A percentile compares a stretch with the other conserved stretches of the same genome.
Evolutionary conservation across 805 yeast genomes (phyloP).

Genomic region (Zygosaccharomyces kombuchaensis): DNA sequence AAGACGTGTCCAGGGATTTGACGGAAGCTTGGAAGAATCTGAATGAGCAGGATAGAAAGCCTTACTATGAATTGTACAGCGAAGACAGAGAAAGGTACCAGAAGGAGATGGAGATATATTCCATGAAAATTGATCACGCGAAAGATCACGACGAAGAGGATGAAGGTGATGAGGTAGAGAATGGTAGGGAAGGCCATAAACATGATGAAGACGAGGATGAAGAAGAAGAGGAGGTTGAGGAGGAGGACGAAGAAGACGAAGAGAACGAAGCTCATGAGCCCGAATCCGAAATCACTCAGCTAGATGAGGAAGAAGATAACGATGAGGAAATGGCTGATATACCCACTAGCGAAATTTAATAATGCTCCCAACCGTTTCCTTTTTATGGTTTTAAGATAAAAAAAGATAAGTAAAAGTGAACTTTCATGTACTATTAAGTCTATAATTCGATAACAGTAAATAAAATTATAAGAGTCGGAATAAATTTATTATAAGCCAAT

Average conservation of each 20-base stretch:
- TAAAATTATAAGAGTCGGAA: background rate
- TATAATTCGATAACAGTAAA: constrained; percentile 1
- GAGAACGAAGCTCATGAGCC: constrained; percentile 18
- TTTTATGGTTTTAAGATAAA: background rate
- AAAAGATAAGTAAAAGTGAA: constrained; percentile 2
- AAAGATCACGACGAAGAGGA: constrained; percentile 21
- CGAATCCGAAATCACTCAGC: constrained; percentile 16
- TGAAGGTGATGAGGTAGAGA: constrained; percentile 18
- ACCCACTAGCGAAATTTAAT: constrained; percentile 13
- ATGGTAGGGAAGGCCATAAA: constrained; percentile 8
- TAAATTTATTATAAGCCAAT: background rate
- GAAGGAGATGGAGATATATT: constrained; percentile 60
- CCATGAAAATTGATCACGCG: constrained; percentile 18
- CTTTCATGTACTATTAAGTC: constrained; percentile 3
- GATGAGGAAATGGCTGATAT: constrained; percentile 13
- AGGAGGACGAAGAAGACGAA: constrained; percentile 31
- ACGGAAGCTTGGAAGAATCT: constrained; percentile 83
- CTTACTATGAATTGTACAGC: constrained; percentile 70
- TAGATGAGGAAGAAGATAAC: constrained; percentile 15
- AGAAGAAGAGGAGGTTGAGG: constrained; percentile 25
- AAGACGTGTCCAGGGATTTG: constrained; percentile 71
- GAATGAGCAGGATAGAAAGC: constrained; percentile 62
- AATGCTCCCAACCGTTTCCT: background rate
- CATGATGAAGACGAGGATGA: constrained; percentile 28
- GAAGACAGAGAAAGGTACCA: constrained; percentile 74